Evolutionary conservation across 768 basidiomycete species (phyloP), one percentile per base, ranked within the genome.

Genomic region (Pulveroboletus sp.): DNA sequence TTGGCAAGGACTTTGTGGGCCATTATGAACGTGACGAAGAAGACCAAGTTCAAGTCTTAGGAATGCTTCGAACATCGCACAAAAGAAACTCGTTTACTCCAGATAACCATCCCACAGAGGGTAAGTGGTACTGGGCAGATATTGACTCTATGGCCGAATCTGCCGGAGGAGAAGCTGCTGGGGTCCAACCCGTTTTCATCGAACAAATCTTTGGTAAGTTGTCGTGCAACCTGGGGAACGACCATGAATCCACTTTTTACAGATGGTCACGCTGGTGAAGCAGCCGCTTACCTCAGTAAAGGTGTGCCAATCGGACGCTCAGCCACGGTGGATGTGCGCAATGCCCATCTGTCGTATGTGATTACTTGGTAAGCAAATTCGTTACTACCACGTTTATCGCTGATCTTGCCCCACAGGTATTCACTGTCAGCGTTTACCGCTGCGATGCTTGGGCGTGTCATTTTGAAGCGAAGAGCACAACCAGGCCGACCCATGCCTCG

Each of bases 71-170:
- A 47, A 86, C 81, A 2, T 83, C 85, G 24, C 84, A 86, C 60
- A 69, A 72, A 35, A 80, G 85, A 43, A 90, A 91, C 60, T 63
- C 62, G 6, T 99, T 95, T 65, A 94, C 92, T 3, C 94, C 94
- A 16, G 85, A 91, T 43, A 99, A 99, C 64, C 76, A 81, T 36
- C 86, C 89, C 0, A 77, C 78, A 39, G 76, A 80, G 43, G 85
- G 87, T 11, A 79, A 84, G 65, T 99, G 95, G 94, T 92, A 90
- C 60, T 99, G 93, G 89, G 80, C 81, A 17, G 92, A 98, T 63
- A 76, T 93, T 6, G 76, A 80, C 16, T 78, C 81, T 21, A 92
- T 99, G 84, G 82, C 86, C 7, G 75, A 84, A 42, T 77, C 76
- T 55, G 84, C 82, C 16, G 93, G 92, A 14, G 92, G 90, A 2